Base-by-base conservation (phyloP, 1,139 yeast species). In the Debaryomycetaceae sp. region DNA sequence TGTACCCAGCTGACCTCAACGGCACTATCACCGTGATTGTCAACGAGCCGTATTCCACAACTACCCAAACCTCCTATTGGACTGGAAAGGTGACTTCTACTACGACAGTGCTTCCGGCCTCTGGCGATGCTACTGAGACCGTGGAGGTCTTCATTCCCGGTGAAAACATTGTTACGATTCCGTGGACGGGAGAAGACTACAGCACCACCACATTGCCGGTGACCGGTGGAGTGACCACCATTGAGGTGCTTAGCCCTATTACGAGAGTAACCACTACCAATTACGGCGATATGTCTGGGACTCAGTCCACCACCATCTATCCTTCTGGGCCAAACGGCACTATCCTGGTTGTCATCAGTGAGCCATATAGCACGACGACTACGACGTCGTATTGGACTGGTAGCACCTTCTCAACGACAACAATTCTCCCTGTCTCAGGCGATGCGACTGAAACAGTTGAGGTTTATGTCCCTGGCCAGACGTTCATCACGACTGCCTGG, bases 221-320 rank as follows among this genome's bases (percentile, higher is more conserved):
- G 10, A 19, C 21, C 10, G 10, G 10, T 10, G 10, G 11, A 19
- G 10, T 10, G 10, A 19, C 21, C 10, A 19, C 21, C 21, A 10
- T 19, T 19, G 21, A 19, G 21, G 21, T 19, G 11, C 10, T 19
- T 10, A 19, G 11, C 10, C 21, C 21, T 19, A 10, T 10, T 10
- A 10, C 10, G 10, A 10, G 30, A 2, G 4, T 19, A 3, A 30
- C 29, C 16, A 25, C 29, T n/a, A 43, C 44, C 7, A n/a, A 29
- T 5, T 33, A 37, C 10, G 39, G 44, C 41, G 31, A 39, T 9
- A 36, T 36, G 2, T 16, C 23, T 9, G 16, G 2, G 2, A 28
- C 34, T 3, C 18, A 35, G 2, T 28, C 38, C 7, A 30, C 33
- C 2, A 34, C 38, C 4, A 12, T 27, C 11, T 27, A 19, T 4